Evolutionary conservation across 2,329 filamentous ascomycete genomes (phyloP), one percentile per base, ranked within the genome.

Genomic region (Daldinia sp.): DNA sequence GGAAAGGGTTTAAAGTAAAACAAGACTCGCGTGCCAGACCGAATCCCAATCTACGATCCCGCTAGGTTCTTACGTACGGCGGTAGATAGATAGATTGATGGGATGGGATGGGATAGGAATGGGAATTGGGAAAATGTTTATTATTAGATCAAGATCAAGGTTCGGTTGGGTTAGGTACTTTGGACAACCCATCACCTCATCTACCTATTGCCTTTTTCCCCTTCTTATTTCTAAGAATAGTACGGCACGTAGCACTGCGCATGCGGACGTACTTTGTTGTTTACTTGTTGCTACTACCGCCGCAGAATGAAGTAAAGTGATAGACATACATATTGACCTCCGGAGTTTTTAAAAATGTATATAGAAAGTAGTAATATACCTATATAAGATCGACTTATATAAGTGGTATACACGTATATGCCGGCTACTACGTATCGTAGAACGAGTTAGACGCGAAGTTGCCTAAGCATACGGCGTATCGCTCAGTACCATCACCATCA

Each of bases 11-110:
- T 13, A 39, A 39, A 39, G 12, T 13, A 39, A 13, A 39, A 15
- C 10, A 15, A 15, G 23, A 39, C 9, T 13, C 18, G 51, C 30
- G 51, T 54, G 51, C 33, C 30, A 57, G 53, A 58, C n/a, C 30
- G 48, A 55, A 60, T 69, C 60, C 60, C 35, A 59, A 61, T 64
- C 54, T 18, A 48, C 39, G 51, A 68, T 67, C 58, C 65, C 55
- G 58, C 60, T 46, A 50, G 54, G 18, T 41, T 44, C 42, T 15
- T 37, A 37, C 30, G 51, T 54, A 39, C 46, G 46, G 46, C 46
- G 46, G 46, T 30, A 51, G 46, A 18, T 33, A 30, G 48, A 30
- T 51, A 2, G 28, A 33, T 26, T n/a, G 26, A 30, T 51, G 12
- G 26, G 26, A 12, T 51, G 28, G 15, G 41, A 18, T 18, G 41